Base-by-base conservation (phyloP, 495 filamentous ascomycete species). In the Xylaria venustula region DNA sequence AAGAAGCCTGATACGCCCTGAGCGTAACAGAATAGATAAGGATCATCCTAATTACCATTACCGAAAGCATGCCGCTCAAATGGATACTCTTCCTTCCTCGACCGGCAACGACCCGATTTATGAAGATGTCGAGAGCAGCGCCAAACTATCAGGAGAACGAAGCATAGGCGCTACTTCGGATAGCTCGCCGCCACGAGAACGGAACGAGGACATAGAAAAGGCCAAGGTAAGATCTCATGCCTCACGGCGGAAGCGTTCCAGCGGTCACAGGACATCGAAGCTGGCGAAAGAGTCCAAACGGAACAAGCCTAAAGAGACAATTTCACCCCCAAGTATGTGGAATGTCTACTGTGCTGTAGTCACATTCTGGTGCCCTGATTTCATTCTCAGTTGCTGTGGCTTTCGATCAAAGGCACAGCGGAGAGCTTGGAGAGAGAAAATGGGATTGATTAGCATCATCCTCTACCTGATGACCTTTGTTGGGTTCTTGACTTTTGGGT, bases 391-490 rank as follows among this genome's bases (percentile, higher is more conserved):
- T 53, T 97, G 92, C 71, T 91, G 91, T 67, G 93, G 92, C 36
- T 96, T 90, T 81, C 85, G 89, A n/a, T 77, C 88, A 47, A 94
- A 89, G 74, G 91, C 86, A 17, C 92, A 97, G 71, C 90, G 93
- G 62, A 84, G 91, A 64, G 95, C 95, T 17, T 99, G 95, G 95
- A 87, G 95, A 58, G 95, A 99, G 73, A 99, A 99, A 82, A 96
- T 99, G 82, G 95, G 95, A 6, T 79, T 99, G 56, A 89, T 97
- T 71, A 95, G 91, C 77, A 84, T 98, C 67, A 98, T 99, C 68
- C 66, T 96, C 19, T 73, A 91, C 57, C 92, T 98, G 68, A 93
- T 90, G 70, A 84, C 85, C 11, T 87, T 95, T 67, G 94, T 99
- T 56, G 95, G 95, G 65, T 99, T 93, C 75, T 78, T 99, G 40